Conservation (phyloP, 2,329 filamentous ascomycete species). For the Elsinoe fawcettii region DNA sequence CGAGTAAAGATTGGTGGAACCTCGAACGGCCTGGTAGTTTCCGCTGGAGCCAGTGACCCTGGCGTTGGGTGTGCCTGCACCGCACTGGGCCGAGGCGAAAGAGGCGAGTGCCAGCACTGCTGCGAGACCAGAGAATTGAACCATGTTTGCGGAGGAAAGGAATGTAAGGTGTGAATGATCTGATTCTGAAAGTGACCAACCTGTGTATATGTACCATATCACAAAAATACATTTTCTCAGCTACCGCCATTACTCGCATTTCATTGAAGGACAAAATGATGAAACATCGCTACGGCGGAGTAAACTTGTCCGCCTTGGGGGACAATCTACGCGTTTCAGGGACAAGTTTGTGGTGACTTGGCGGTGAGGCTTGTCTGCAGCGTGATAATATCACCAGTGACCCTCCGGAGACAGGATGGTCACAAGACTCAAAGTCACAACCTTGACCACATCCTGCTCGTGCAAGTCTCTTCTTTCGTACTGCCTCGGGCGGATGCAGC, state of each 20-base stretch:
- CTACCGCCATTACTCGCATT: constrained; percentile 10
- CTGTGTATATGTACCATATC: background rate
- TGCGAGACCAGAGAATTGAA: constrained; percentile 32
- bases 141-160: constrained; percentile 27
- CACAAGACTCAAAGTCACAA: background rate
- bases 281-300: constrained; percentile 14
- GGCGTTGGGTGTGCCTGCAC: constrained; percentile 41
- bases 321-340: constrained; percentile 12
- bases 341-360: constrained; percentile 6
- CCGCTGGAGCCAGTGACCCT: constrained; percentile 41
- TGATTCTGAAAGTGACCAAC: background rate
- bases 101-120: constrained; percentile 38
- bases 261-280: constrained; percentile 14
- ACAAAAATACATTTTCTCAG: background rate
- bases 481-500: background rate
- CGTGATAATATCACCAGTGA: background rate
- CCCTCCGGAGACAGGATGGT: background rate
- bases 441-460: background rate
- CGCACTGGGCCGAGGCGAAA: constrained; percentile 38
- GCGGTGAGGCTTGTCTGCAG: background rate
- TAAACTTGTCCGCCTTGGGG: constrained; percentile 13
- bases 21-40: constrained; percentile 40
- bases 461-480: background rate
- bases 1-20: constrained; percentile 42
- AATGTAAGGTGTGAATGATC: background rate